Evolutionary conservation across 345 rosid species (phyloP).

Genomic region (Citrus inodora): DNA sequence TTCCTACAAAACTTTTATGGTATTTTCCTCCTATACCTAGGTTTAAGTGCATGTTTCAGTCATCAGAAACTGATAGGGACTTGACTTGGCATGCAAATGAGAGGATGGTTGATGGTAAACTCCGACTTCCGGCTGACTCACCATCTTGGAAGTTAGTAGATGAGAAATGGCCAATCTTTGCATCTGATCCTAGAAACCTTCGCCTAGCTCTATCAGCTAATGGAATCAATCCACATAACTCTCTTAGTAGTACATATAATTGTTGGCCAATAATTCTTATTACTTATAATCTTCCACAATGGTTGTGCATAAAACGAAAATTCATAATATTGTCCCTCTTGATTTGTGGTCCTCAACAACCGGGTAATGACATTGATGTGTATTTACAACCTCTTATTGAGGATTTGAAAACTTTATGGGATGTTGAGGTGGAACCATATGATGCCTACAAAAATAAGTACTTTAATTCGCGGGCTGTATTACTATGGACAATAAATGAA

Average conservation of each 20-base stretch:
- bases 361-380: not conserved
- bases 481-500: not conserved
- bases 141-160: not conserved
- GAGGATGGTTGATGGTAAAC: slow-evolving; percentile 7
- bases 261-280: not conserved
- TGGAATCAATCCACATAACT: not conserved
- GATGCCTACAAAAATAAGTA: not conserved
- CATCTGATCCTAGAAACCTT: no score
- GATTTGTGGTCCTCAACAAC: not conserved
- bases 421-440: no score
- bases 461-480: not conserved
- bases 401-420: no score
- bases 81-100: not conserved
- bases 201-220: not conserved
- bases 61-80: not conserved
- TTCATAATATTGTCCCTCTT: not conserved
- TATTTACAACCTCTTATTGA: not conserved
- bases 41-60: not conserved
- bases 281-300: not conserved
- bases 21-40: not conserved
- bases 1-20: not conserved
- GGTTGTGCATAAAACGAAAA: not conserved
- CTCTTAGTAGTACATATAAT: not conserved
- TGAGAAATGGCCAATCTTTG: no score
- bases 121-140: not conserved